phyloP scores from a whole-genome alignment of 1,139 yeast genomes.

The Pichia sp. region DNA sequence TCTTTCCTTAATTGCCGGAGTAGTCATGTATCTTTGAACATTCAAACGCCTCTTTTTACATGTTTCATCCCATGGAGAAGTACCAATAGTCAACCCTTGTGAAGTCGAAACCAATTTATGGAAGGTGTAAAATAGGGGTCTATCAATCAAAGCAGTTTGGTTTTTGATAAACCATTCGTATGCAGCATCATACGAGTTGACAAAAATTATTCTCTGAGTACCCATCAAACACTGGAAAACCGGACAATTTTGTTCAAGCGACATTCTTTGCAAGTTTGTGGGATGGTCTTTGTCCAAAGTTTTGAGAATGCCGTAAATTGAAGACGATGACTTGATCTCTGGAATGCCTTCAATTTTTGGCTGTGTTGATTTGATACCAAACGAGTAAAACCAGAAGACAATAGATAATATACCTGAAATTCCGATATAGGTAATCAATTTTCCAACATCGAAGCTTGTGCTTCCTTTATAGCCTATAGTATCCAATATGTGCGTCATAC shows the following conservation, averaged over 20 bases:
- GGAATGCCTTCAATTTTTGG: constrained; percentile 13
- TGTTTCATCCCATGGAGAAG: constrained; percentile 56
- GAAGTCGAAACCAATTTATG: constrained; percentile 49
- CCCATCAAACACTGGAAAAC: constrained; percentile 31
- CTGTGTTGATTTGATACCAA: constrained; percentile 10
- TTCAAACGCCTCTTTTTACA: constrained; percentile 44
- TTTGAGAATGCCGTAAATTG: constrained; percentile 13
- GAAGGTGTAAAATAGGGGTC: constrained; percentile 60
- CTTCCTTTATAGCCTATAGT: no score
- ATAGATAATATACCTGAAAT: no score
- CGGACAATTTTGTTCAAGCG: constrained; percentile 11
- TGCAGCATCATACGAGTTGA: constrained; percentile 47
- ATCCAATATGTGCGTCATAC: no score
- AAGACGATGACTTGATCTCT: constrained; percentile 10
- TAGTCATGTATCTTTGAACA: constrained; percentile 44
- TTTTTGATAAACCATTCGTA: constrained; percentile 44
- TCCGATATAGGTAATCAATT: no score
- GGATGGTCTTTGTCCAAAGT: constrained; percentile 15
- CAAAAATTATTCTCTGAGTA: constrained; percentile 43
- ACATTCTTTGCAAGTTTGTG: constrained; percentile 11
- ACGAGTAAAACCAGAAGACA: constrained; percentile 11
- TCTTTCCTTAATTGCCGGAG: constrained; percentile 28
- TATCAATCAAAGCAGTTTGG: constrained; percentile 44
- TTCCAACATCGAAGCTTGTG: no score
- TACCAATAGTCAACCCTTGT: constrained; percentile 57